Evolutionary conservation across 257 asterid species (phyloP).

Genomic region (Voacanga thouarsii): DNA sequence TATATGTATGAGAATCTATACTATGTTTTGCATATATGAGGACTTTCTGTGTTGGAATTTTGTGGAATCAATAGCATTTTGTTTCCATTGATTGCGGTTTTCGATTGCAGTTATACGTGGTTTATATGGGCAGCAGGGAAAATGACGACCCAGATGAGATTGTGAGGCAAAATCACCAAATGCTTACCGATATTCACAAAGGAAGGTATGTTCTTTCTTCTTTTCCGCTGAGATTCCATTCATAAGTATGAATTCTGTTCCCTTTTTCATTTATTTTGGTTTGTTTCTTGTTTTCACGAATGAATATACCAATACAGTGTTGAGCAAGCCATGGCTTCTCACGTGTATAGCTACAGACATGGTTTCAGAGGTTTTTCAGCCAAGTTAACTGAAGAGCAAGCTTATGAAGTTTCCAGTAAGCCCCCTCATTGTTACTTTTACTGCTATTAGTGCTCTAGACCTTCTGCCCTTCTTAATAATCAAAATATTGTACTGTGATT

Average conservation of each 20-base stretch:
- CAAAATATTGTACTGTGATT: background rate
- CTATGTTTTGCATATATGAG: background rate
- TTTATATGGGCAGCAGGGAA: slow-evolving; percentile 84
- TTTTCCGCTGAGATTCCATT: background rate
- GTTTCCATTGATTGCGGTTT: background rate
- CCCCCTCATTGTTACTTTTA: background rate
- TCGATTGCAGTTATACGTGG: slow-evolving; percentile 76
- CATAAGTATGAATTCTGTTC: background rate
- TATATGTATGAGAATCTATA: slow-evolving; percentile 1
- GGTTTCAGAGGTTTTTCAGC: slow-evolving; percentile 99
- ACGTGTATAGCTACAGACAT: slow-evolving; percentile 78
- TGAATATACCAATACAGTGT: slow-evolving; percentile 41
- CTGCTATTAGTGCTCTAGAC: background rate
- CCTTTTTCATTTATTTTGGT: background rate
- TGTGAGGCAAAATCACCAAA: slow-evolving; percentile 66
- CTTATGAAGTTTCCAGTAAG: slow-evolving; percentile 71
- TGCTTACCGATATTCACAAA: slow-evolving; percentile 61
- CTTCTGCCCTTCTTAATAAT: background rate
- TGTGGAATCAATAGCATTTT: slow-evolving; percentile 1
- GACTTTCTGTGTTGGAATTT: background rate
- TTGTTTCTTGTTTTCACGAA: slow-evolving; percentile 13
- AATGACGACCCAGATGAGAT: slow-evolving; percentile 71
- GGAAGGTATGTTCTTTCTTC: slow-evolving; percentile 57
- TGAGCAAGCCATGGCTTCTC: slow-evolving; percentile 77
- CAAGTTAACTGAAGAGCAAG: slow-evolving; percentile 74